Evolutionary conservation across 768 basidiomycete genomes (phyloP), one percentile per base, ranked within the genome.

Genomic region (Lactifluus pinguis): DNA sequence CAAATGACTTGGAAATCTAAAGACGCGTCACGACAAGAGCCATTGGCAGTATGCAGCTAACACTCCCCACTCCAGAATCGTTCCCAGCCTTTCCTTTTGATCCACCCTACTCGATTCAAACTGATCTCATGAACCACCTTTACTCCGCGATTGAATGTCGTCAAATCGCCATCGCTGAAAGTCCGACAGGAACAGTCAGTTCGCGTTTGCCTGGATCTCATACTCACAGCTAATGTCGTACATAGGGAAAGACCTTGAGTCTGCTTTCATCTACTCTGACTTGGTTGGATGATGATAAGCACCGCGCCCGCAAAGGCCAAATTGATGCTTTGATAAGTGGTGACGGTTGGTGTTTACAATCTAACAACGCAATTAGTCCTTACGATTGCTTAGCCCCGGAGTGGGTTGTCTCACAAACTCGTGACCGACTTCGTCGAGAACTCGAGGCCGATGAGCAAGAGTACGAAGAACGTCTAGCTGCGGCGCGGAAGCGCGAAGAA

Each of bases 1-100:
- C 7, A 36, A 36, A 36, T 38, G 32, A 34, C 38, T 3, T 21
- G 42, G 42, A 15, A 21, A 11, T 34, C 4, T 25, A 25, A 8
- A 3, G n/a, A 34, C n/a, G 17, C 19, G 44, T 45, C n/a, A 38
- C 10, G 34, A 36, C 7, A 11, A 38, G 38, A 41, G 15, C 14
- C 14, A 17, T 4, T 14, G 15, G 14, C 39, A 42, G 41, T 17
- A 42, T 19, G 21, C 36, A 47, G 41, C 49, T 76, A 21, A 57
- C 61, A 2, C 73, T 95, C 5, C 73, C 82, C 1, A 87, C 87
- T 0, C 94, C 93, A 0, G 68, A 72, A 1, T 66, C 67, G 1
- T 97, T 97, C 69, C 77, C 85, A 9, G 82, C 83, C 2, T 98
- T 98, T 69, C 95, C 95, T 0, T 97, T 87, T 68, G 76, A 82